phyloP scores from a whole-genome alignment of 2,329 filamentous ascomycete species.

The Cordyceps javanica region DNA sequence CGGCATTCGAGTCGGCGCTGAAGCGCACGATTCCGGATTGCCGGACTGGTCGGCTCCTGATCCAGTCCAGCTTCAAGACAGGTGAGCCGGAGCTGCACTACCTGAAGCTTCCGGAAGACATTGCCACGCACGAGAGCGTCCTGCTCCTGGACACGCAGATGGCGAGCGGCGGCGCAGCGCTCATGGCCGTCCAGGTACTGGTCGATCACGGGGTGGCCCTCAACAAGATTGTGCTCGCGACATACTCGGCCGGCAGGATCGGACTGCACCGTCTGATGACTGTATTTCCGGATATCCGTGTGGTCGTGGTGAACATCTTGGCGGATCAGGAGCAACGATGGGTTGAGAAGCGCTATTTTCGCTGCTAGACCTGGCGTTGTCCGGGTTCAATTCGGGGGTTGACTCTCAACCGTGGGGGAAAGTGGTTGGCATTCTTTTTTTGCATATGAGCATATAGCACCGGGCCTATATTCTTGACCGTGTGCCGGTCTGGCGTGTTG shows the following conservation, averaged over 20 bases:
- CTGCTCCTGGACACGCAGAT: slow-evolving; percentile 90
- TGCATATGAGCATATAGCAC: slow-evolving; percentile 6
- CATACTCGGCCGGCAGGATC: slow-evolving; percentile 79
- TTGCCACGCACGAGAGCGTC: slow-evolving; percentile 70
- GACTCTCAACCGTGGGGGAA: no score
- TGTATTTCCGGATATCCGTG: slow-evolving; percentile 81
- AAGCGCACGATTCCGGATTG: slow-evolving; percentile 90
- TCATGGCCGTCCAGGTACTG: slow-evolving; percentile 96
- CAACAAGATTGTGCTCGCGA: slow-evolving; percentile 83
- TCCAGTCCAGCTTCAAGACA: slow-evolving; percentile 79
- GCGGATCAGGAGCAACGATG: slow-evolving; percentile 79
- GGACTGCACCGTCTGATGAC: slow-evolving; percentile 80
- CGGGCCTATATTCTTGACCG: not conserved
- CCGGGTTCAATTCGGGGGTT: not conserved
- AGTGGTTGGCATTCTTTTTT: not conserved
- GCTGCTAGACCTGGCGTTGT: slow-evolving; percentile 52
- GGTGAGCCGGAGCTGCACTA: slow-evolving; percentile 93
- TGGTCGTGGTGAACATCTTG: slow-evolving; percentile 78
- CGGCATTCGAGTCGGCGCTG: slow-evolving; percentile 79
- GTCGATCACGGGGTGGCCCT: slow-evolving; percentile 87
- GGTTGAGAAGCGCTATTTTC: slow-evolving; percentile 85
- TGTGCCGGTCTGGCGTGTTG: not conserved
- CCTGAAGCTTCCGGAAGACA: slow-evolving; percentile 68
- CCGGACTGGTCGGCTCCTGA: slow-evolving; percentile 78
- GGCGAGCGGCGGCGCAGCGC: slow-evolving; percentile 74